These are phyloP conservation scores for Coemansia sp. DNA, from an alignment of 192 early-diverging fungal genomes.

Conservation along the genomic window DNA sequence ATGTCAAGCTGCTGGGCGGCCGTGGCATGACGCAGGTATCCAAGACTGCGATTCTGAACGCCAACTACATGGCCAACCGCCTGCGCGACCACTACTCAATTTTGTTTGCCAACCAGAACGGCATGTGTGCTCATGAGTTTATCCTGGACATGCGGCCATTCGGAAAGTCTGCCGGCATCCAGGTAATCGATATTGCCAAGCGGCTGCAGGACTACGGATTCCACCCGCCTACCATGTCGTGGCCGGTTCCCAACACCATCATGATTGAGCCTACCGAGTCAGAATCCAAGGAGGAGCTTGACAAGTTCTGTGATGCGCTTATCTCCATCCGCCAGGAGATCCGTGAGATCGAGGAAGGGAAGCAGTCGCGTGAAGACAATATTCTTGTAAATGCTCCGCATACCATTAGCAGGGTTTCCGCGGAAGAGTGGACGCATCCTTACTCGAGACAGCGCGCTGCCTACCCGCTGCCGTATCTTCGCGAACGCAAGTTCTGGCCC, in stretches of 20 bases:
- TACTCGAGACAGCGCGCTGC: constrained; percentile 89
- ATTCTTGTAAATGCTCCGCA: constrained; percentile 89
- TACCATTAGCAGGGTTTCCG: constrained; percentile 70
- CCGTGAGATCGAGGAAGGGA: constrained; percentile 78
- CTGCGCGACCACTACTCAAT: constrained; percentile 90
- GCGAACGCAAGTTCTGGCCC: constrained; percentile 96
- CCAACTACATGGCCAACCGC: constrained; percentile 97
- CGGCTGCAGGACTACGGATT: constrained; percentile 98
- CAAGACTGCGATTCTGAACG: constrained; percentile 89
- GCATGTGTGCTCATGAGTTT: constrained; percentile 99
- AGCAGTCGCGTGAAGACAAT: constrained; percentile 83
- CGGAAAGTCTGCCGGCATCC: constrained; percentile 67
- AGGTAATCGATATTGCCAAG: constrained; percentile 98
- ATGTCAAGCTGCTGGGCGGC: constrained; percentile 97
- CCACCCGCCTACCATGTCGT: constrained; percentile 99
- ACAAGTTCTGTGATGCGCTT: constrained; percentile 98
- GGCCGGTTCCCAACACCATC: constrained; percentile 97
- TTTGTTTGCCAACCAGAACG: constrained; percentile 88
- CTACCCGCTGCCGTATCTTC: constrained; percentile 79
- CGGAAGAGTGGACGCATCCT: constrained; percentile 80
- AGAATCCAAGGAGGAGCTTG: constrained; percentile 88
- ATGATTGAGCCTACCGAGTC: constrained; percentile 99
- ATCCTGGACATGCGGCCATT: constrained; percentile 97
- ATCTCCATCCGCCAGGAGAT: constrained; percentile 94
- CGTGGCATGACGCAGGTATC: constrained; percentile 86